Evolutionary conservation across 257 asterid species (phyloP).

Genomic region (Schizonepeta tenuifolia): DNA sequence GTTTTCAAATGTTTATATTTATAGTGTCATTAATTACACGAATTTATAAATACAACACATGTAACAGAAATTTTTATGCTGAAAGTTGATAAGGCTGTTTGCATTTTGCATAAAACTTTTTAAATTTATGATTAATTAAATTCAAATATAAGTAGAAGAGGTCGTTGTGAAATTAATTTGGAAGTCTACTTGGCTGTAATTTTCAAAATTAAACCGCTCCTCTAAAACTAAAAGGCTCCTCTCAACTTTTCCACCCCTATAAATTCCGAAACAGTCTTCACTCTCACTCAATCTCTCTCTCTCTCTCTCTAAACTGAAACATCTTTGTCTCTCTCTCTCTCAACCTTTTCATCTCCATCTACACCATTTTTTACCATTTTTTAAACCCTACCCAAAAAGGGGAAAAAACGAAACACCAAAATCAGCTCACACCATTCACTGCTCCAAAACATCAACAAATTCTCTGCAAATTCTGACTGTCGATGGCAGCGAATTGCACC

Average conservation of each 20-base stretch:
- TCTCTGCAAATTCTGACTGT: neutral
- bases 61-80: too few relatives aligned
- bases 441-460: neutral
- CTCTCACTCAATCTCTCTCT: conserved; percentile 16
- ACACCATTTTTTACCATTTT: too few relatives aligned
- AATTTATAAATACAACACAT: too few relatives aligned
- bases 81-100: neutral
- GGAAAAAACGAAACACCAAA: neutral
- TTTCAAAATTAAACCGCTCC: conserved; percentile 21
- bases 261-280: conserved; percentile 28
- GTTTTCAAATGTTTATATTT: too few relatives aligned
- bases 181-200: neutral
- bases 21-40: too few relatives aligned
- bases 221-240: conserved; percentile 22
- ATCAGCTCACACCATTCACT: neutral
- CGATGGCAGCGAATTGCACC: conserved; percentile 50
- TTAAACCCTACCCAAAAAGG: neutral
- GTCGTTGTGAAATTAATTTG: neutral
- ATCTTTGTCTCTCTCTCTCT: conserved; percentile 25
- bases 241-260: conserved; percentile 27
- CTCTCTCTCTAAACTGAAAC: neutral
- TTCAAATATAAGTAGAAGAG: neutral
- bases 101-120: neutral
- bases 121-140: neutral
- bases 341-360: conserved; percentile 10